Evolutionary conservation across 2,329 filamentous ascomycete species (phyloP), one percentile per base, ranked within the genome.

Genomic region (Trichoderma sp.): DNA sequence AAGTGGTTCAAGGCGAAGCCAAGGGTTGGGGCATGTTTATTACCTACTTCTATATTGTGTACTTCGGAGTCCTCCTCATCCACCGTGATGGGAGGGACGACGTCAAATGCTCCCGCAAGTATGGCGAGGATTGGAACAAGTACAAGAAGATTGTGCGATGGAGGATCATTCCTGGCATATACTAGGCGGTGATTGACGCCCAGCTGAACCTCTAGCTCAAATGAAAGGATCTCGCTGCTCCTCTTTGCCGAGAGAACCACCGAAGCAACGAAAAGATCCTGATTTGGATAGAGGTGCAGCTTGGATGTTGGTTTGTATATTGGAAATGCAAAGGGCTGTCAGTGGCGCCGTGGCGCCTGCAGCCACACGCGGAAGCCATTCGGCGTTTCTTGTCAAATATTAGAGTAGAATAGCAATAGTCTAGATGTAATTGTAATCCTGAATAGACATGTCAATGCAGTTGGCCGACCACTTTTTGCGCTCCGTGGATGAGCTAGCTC

Each of bases 11-110:
- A 69, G 92, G 91, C 43, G 89, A 90, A 30, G 91, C 93, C 36
- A 89, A 88, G 76, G 95, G 94, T 26, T 97, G 92, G 88, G 94
- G 92, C 61, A 94, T 95, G 82, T 84, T 95, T 59, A 88, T 98
- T 75, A 97, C 95, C 0, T 98, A 98, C 84, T 98, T 98, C 80
- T 98, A 97, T 83, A 87, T 98, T 76, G 77, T 97, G 8, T 98
- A 98, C 84, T 98, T 98, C 83, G 94, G 91, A 4, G 84, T 97
- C 13, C 83, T 98, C 73, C 86, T 98, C 12, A 85, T 98, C 68
- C 95, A 98, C 80, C 92, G 95, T 23, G 94, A 97, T 79, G 85
- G 90, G 72, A 88, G 95, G 68, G 95, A 98, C 76, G 95, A 98
- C 76, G 92, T 93, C 80, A 97, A 97, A 85, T 98, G 95, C 81